A percentile compares a stretch with the other conserved stretches of the same genome.
These are phyloP conservation scores for Phaseolus coccineus DNA, from an alignment of 331 rosid species.

Conservation along the genomic window DNA sequence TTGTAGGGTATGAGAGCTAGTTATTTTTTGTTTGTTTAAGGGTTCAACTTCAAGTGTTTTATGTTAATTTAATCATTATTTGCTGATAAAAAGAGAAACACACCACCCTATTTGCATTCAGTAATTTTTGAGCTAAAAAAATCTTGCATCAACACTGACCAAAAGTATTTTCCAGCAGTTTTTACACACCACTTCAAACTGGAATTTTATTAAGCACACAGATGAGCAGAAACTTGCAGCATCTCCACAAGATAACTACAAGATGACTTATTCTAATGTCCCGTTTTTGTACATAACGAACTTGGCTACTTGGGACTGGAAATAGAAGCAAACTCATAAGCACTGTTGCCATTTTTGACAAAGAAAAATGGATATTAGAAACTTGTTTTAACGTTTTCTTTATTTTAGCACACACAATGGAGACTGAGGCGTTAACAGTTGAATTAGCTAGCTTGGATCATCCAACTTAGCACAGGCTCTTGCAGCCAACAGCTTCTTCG, in stretches of 20 bases:
- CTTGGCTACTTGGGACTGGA: not conserved
- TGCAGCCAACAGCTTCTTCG: slow-evolving; percentile 72
- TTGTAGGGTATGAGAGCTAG: too few species aligned
- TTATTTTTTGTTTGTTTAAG: too few species aligned
- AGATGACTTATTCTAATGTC: slow-evolving; percentile 38
- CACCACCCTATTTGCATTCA: not conserved
- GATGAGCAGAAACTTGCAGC: slow-evolving; percentile 4
- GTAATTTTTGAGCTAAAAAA: not conserved
- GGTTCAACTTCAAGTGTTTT: too few species aligned
- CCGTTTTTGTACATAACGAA: not conserved
- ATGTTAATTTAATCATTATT: too few species aligned
- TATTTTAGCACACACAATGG: not conserved
- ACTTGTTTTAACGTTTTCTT: too few species aligned
- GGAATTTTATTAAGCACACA: not conserved
- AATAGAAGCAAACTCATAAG: slow-evolving; percentile 14
- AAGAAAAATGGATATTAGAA: not conserved
- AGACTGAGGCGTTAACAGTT: not conserved
- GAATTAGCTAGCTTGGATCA: too few species aligned
- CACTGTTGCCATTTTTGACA: not conserved
- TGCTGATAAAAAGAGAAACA: too few species aligned
- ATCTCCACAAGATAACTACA: not conserved
- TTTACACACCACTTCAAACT: not conserved
- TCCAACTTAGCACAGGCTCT: slow-evolving; percentile 24
- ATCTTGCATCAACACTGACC: not conserved
- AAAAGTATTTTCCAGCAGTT: not conserved